These are phyloP conservation scores for Flaveria sonorensis DNA, from an alignment of 129 eudicot species.

Conservation along the genomic window DNA sequence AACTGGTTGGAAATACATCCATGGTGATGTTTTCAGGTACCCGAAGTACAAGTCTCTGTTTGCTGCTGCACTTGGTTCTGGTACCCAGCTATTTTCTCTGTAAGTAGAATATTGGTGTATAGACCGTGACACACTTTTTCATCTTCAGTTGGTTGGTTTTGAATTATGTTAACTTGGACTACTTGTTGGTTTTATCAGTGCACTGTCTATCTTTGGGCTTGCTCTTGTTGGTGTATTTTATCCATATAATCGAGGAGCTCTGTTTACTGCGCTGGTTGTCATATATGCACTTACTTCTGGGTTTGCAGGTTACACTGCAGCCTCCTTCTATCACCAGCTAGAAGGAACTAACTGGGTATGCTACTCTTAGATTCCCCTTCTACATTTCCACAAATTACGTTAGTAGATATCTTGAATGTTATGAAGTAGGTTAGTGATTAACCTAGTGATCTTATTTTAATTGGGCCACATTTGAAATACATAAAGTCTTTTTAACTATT, in stretches of 20 bases:
- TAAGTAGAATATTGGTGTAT: conserved; percentile 39
- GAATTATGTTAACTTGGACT: not conserved
- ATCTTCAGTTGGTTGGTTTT: conserved; percentile 3
- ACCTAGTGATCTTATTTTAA: not conserved
- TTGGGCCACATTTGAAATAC: not conserved
- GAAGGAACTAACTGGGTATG: conserved; percentile 89
- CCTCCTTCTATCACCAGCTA: conserved; percentile 71
- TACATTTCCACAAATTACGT: not conserved
- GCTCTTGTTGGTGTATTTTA: conserved; percentile 83
- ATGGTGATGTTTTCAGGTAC: conserved; percentile 82
- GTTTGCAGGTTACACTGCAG: conserved; percentile 77
- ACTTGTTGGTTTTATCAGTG: conserved; percentile 36
- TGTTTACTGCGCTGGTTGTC: conserved; percentile 75
- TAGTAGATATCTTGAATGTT: not conserved
- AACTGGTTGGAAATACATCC: conserved; percentile 87
- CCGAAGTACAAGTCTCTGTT: conserved; percentile 73
- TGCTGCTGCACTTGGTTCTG: conserved; percentile 80
- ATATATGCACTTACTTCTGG: conserved; percentile 87
- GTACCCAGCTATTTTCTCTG: conserved; percentile 78
- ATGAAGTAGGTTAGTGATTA: not conserved
- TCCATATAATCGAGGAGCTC: conserved; percentile 84
- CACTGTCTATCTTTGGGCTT: conserved; percentile 56
- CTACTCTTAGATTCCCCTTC: not conserved
- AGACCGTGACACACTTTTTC: conserved; percentile 1
- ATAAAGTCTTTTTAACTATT: not conserved